phyloP scores from a whole-genome alignment of 2,329 filamentous ascomycete genomes.

The Claviceps humidiphila region DNA sequence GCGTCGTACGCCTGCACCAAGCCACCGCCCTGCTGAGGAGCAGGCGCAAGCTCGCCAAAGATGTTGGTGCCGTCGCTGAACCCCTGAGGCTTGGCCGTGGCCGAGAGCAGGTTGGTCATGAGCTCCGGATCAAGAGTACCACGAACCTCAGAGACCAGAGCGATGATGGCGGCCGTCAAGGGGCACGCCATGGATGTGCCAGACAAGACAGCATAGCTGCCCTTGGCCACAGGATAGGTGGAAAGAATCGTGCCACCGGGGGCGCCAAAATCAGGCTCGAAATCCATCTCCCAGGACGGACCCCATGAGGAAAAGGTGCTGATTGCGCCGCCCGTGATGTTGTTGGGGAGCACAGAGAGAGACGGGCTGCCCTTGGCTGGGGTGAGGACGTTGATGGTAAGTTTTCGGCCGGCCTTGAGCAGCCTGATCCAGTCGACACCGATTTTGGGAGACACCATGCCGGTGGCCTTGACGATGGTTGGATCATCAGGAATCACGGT shows the following conservation, averaged over 20 bases:
- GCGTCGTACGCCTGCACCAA: constrained; percentile 47
- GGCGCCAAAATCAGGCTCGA: constrained; percentile 40
- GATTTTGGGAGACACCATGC: constrained; percentile 26
- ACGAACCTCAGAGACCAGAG: constrained; percentile 36
- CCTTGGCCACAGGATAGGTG: constrained; percentile 33
- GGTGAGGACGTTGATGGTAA: constrained; percentile 9
- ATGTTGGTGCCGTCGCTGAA: constrained; percentile 30
- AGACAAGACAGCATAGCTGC: constrained; percentile 36
- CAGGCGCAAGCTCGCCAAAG: constrained; percentile 9
- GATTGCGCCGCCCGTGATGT: constrained; percentile 32
- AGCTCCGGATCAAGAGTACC: constrained; percentile 34
- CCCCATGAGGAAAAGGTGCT: constrained; percentile 45
- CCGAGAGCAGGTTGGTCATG: constrained; percentile 34
- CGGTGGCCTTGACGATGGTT: constrained; percentile 16
- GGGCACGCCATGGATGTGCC: constrained; percentile 51
- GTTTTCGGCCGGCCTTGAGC: constrained; percentile 24
- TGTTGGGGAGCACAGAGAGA: constrained; percentile 3
- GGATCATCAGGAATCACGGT: constrained; percentile 7
- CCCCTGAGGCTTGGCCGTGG: constrained; percentile 34
- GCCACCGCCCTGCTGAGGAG: constrained; percentile 42
- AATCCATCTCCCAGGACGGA: constrained; percentile 42
- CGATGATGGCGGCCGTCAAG: constrained; percentile 38
- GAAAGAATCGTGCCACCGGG: constrained; percentile 44
- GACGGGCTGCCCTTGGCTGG: background rate
- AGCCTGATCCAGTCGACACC: constrained; percentile 27